Base-by-base conservation (phyloP, 441 rosid genomes). In the Sinapis alba region DNA sequence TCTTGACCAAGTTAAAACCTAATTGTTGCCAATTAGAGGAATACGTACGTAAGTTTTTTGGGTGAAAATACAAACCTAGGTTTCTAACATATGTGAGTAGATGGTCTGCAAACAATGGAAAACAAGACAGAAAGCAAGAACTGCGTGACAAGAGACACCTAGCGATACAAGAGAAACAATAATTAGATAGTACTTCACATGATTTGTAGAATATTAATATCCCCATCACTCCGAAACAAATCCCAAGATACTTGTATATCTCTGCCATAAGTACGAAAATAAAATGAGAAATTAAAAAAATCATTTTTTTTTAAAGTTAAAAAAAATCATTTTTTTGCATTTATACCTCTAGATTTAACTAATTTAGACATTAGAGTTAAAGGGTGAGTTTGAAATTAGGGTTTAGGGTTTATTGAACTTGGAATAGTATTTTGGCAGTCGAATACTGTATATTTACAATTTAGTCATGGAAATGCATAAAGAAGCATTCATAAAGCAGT, bases 101-200 rank as follows among this genome's bases (percentile, higher is more conserved):
- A 30, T 61, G 36, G 24, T 62, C 20, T 36, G 5, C 13, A 41
- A 62, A 15, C 32, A 61, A 47, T 4, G 50, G 13, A 62, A 70
- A 21, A 23, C 24, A 61, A 13, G 50, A 4, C 34, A 62, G 15
- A 59, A 30, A 41, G 21, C 11, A 60, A 62, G 3, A 47, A 30
- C 12, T 20, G 34, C 30, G 36, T 41, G 28, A 58, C 57, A 65
- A 66, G 43, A 70, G 41, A 38, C 66, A 60, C 9, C 21, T 59
- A 61, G 23, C 50, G 21, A 47, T 19, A 47, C 57, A 38, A 26
- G 38, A 32, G 38, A 32, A 32, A 8, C 38, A 32, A 32, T 32
- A 32, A 32, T 32, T 8, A 32, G 11, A 32, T 32, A 32, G 38
- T 32, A 32, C 38, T 32, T 32, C 38, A 32, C 38, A 32, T 32